These are phyloP conservation scores for Boletus smithii DNA, from an alignment of 1,284 basidiomycete species.

Conservation along the genomic window DNA sequence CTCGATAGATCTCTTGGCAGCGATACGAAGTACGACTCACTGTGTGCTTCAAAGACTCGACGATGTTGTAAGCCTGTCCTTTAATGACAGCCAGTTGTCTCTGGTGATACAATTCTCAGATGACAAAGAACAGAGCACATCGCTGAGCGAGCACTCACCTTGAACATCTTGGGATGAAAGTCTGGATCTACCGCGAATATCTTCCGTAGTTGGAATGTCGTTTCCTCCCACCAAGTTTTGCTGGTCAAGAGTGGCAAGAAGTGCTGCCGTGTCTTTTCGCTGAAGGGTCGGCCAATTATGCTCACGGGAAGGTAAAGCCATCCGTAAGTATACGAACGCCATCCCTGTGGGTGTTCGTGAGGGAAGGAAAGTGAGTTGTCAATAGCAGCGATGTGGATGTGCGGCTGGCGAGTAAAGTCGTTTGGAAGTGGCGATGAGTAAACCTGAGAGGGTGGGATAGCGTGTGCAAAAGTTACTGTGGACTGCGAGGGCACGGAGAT, in stretches of 20 bases:
- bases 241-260: constrained; percentile 81
- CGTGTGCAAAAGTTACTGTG: constrained; percentile 37
- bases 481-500: constrained; percentile 39
- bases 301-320: constrained; percentile 89
- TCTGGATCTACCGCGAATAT: constrained; percentile 80
- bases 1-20: background rate
- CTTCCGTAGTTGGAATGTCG: constrained; percentile 71
- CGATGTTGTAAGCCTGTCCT: constrained; percentile 88
- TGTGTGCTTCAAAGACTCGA: constrained; percentile 73
- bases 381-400: constrained; percentile 85
- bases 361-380: constrained; percentile 93
- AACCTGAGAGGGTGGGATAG: constrained; percentile 34
- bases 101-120: constrained; percentile 36
- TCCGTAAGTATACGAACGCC: constrained; percentile 88
- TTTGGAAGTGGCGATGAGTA: constrained; percentile 32
- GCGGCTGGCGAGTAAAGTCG: constrained; percentile 50
- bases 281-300: constrained; percentile 82
- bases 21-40: constrained; percentile 38
- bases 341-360: constrained; percentile 84
- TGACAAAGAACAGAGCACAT: constrained; percentile 1
- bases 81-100: constrained; percentile 87
- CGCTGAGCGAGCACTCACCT: constrained; percentile 41
- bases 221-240: constrained; percentile 88
- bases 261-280: constrained; percentile 74
- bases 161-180: constrained; percentile 84